These are phyloP conservation scores for Naegleria lovaniensis DNA, from an alignment of 208 protist genomes.

Conservation along the genomic window DNA sequence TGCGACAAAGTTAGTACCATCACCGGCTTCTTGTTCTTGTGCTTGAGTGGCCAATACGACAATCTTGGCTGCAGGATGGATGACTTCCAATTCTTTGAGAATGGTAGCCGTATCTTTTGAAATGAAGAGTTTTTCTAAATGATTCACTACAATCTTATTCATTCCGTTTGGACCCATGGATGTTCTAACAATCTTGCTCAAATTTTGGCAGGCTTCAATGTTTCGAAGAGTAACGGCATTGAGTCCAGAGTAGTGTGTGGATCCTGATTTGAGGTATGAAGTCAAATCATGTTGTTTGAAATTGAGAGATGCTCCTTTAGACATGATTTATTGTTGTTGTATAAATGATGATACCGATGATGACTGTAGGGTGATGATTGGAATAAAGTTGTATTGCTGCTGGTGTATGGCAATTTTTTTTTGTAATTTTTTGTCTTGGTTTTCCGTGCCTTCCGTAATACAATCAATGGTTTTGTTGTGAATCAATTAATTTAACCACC, in stretches of 20 bases:
- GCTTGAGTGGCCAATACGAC: slow-evolving; percentile 96
- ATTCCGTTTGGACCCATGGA: slow-evolving; percentile 97
- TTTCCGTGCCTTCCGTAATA: too few species aligned
- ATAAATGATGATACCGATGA: background rate
- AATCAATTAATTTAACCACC: background rate
- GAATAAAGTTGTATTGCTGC: too few species aligned
- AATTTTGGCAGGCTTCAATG: slow-evolving; percentile 93
- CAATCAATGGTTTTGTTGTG: too few species aligned
- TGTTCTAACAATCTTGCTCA: slow-evolving; percentile 90
- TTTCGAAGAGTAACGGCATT: slow-evolving; percentile 97
- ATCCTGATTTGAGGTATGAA: slow-evolving; percentile 19
- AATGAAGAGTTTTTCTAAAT: slow-evolving; percentile 98
- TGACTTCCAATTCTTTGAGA: slow-evolving; percentile 96
- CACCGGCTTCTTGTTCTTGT: slow-evolving; percentile 96
- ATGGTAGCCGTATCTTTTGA: slow-evolving; percentile 99
- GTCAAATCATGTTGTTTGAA: background rate
- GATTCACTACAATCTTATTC: slow-evolving; percentile 99
- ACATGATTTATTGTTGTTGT: background rate
- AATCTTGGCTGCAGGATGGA: slow-evolving; percentile 97
- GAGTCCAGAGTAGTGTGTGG: background rate
- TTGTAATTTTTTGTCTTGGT: too few species aligned
- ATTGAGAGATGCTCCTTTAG: background rate
- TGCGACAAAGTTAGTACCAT: slow-evolving; percentile 98
- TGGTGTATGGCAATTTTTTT: too few species aligned
- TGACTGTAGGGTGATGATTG: too few species aligned